phyloP scores from a whole-genome alignment of 164 flowering plant genomes.

The Berberis vulgaris region DNA sequence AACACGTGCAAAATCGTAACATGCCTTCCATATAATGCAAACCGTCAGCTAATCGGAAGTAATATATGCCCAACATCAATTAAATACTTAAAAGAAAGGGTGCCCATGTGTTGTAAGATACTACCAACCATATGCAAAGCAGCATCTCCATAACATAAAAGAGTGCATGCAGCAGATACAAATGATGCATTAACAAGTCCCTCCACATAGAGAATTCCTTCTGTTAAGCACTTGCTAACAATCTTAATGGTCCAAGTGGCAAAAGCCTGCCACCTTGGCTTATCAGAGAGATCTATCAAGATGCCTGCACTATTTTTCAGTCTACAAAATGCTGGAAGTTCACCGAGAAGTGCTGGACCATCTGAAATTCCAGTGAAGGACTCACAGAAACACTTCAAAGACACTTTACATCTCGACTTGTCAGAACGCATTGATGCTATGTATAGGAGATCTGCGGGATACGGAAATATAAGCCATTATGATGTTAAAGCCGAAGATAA shows the following conservation, averaged over 20 bases:
- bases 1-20: conserved; percentile 80
- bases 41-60: conserved; percentile 19
- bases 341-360: conserved; percentile 25
- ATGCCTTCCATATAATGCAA: conserved; percentile 56
- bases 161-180: conserved; percentile 54
- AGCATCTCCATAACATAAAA: conserved; percentile 77
- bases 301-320: conserved; percentile 67
- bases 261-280: conserved; percentile 69
- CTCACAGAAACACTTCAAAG: conserved; percentile 55
- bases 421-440: conserved; percentile 40
- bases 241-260: conserved; percentile 81
- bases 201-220: conserved; percentile 83
- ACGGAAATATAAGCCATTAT: conserved; percentile 6
- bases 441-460: conserved; percentile 50
- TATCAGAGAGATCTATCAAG: conserved; percentile 50
- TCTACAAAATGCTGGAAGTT: conserved; percentile 53
- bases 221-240: conserved; percentile 70
- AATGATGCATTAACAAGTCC: conserved; percentile 60
- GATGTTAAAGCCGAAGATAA: no score
- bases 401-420: conserved; percentile 22
- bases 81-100: conserved; percentile 7
- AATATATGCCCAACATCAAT: background rate
- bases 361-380: conserved; percentile 45
- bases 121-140: conserved; percentile 79
- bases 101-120: background rate